phyloP scores from a whole-genome alignment of 768 basidiomycete species.

The Podaxis sp. region DNA sequence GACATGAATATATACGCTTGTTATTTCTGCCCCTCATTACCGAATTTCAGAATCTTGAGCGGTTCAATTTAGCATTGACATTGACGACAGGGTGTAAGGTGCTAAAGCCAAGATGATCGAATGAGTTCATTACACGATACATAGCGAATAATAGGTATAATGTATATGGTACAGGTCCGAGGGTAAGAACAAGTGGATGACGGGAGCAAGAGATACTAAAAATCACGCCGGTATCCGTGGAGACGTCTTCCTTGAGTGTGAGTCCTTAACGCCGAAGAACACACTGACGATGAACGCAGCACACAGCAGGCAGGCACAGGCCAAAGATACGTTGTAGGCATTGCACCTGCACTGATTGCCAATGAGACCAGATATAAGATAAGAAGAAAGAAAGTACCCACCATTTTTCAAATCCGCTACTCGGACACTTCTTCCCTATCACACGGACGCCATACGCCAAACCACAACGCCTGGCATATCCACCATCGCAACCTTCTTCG shows the following conservation, averaged over 20 bases:
- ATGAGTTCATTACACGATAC: too few species aligned
- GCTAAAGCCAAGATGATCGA: too few species aligned
- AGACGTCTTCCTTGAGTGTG: slow-evolving; percentile 56
- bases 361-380: slow-evolving; percentile 6
- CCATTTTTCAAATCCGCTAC: slow-evolving; percentile 63
- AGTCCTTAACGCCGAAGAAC: slow-evolving; percentile 68
- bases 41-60: too few species aligned
- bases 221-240: slow-evolving; percentile 48
- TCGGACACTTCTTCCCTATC: slow-evolving; percentile 64
- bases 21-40: too few species aligned
- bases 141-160: background rate
- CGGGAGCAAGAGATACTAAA: background rate
- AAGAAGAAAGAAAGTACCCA: slow-evolving; percentile 28
- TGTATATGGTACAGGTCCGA: background rate
- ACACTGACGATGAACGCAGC: slow-evolving; percentile 53
- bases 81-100: too few species aligned
- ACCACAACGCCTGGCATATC: slow-evolving; percentile 46
- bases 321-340: slow-evolving; percentile 66
- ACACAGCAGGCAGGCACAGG: slow-evolving; percentile 57
- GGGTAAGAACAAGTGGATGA: background rate
- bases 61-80: too few species aligned
- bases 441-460: slow-evolving; percentile 61
- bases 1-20: too few species aligned
- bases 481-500: slow-evolving; percentile 49
- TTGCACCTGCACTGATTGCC: slow-evolving; percentile 51